These are phyloP conservation scores for Tulasnella sp. DNA, from an alignment of 768 basidiomycete species.

Conservation along the genomic window DNA sequence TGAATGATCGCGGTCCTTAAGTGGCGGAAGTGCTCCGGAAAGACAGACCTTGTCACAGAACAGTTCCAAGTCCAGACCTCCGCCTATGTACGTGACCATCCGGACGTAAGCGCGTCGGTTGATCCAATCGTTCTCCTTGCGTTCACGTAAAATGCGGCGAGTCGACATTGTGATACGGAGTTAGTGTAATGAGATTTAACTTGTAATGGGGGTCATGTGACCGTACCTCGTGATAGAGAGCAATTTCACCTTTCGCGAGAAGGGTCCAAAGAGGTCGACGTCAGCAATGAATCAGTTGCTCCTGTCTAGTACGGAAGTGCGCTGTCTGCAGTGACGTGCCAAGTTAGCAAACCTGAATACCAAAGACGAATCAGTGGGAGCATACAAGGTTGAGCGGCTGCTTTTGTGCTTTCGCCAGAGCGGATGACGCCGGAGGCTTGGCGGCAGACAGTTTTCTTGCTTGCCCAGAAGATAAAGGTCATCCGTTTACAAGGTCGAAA, in stretches of 20 bases:
- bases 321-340: conserved; percentile 46
- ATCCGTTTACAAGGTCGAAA: no score
- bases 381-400: conserved; percentile 54
- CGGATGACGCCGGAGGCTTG: conserved; percentile 18
- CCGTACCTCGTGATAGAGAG: conserved; percentile 95
- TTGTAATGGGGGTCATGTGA: conserved; percentile 13
- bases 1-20: not conserved
- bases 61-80: conserved; percentile 69
- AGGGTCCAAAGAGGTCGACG: conserved; percentile 86
- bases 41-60: conserved; percentile 74
- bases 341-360: not conserved
- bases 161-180: conserved; percentile 49
- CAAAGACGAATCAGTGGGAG: not conserved
- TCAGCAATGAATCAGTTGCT: conserved; percentile 81
- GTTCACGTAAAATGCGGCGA: conserved; percentile 77
- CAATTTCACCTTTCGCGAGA: conserved; percentile 53
- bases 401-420: conserved; percentile 27
- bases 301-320: conserved; percentile 83
- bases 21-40: not conserved
- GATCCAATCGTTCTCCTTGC: conserved; percentile 87
- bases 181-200: not conserved
- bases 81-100: conserved; percentile 86
- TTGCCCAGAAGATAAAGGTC: conserved; percentile 19
- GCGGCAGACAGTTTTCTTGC: not conserved
- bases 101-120: conserved; percentile 90